A percentile compares a stretch with the other conserved stretches of the same genome.
Evolutionary conservation across 1,139 yeast genomes (phyloP).

Genomic region (Suhomyces guaymorum): DNA sequence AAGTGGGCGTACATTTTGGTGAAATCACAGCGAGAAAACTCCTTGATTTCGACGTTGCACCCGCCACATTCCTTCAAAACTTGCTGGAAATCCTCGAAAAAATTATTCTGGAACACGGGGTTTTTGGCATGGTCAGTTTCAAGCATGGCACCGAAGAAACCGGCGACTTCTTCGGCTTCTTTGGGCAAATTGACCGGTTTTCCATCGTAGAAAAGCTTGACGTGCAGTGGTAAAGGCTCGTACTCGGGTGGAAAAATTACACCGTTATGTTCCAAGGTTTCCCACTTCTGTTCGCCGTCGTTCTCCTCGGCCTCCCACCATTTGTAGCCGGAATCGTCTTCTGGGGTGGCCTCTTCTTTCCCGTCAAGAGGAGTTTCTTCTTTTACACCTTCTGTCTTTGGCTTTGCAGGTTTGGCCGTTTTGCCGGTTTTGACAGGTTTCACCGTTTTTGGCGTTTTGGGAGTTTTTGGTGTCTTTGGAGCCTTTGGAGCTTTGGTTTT

Average conservation of each 20-base stretch:
- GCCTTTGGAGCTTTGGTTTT: slow-evolving; percentile 3
- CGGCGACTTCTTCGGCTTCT: slow-evolving; percentile 95
- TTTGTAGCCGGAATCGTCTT: slow-evolving; percentile 42
- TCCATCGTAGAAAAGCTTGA: slow-evolving; percentile 75
- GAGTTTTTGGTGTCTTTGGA: slow-evolving; percentile 8
- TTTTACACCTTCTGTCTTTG: background rate
- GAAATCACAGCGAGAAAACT: slow-evolving; percentile 77
- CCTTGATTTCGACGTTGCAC: slow-evolving; percentile 52
- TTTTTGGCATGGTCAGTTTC: slow-evolving; percentile 88
- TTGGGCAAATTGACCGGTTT: slow-evolving; percentile 70
- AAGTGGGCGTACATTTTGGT: slow-evolving; percentile 70
- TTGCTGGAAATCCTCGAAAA: slow-evolving; percentile 72
- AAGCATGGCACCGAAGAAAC: slow-evolving; percentile 85
- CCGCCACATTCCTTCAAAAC: slow-evolving; percentile 74
- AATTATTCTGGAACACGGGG: slow-evolving; percentile 83
- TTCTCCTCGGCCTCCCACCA: slow-evolving; percentile 84
- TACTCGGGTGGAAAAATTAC: slow-evolving; percentile 92
- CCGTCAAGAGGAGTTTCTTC: background rate
- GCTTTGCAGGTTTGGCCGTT: slow-evolving; percentile 3
- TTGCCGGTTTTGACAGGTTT: slow-evolving; percentile 7
- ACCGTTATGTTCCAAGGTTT: slow-evolving; percentile 81
- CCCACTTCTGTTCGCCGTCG: slow-evolving; percentile 85
- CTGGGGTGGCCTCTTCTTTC: slow-evolving; percentile 11
- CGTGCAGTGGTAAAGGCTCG: slow-evolving; percentile 79
- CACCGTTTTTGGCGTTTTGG: slow-evolving; percentile 7